Base-by-base conservation (phyloP, 1,139 yeast genomes). In the Hansenula lynferdii region DNA sequence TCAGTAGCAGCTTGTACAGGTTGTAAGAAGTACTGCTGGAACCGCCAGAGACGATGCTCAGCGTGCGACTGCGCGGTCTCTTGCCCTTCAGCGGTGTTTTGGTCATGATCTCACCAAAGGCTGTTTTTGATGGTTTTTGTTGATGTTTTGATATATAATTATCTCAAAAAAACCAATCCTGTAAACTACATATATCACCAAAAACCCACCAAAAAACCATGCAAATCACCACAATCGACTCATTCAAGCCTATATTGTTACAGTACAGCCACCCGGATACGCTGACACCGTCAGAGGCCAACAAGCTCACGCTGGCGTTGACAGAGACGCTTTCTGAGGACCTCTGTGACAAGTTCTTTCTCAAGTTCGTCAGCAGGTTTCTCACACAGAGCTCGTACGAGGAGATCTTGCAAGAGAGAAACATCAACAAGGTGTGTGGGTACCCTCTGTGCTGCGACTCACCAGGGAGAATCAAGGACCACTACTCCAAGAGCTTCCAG, bases 361-460 rank as follows among this genome's bases (percentile, higher is more conserved):
- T 90, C 46, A 80, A 80, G 57, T 74, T 80, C 50, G 59, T 85
- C 20, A 66, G 85, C 12, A 63, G 95, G 35, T 85, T 85, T 56
- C 61, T 90, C 22, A 85, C 96, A 1, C 80, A 75, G 6, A 75
- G 75, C 29, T 65, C 78, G 6, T 89, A 85, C 55, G 81, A 77
- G 27, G 96, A 87, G 41, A 65, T 89, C 18, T 68, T 86, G 8
- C 85, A 80, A 37, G 98, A 90, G 57, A 67, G 97, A 42, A 84
- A 83, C 52, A 76, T 89, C 43, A 81, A 80, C 47, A 87, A 85
- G 51, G 70, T 69, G 40, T 90, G 98, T 60, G 97, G 96, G 1
- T 89, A 90, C 54, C 86, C 94, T 6, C 53, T 77, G 25, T 90
- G 97, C 56, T 60, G 63, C 31, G 62, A 60, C 30, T 62, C 79